phyloP scores from a whole-genome alignment of 1,284 basidiomycete species.

The Cystobasidium slooffiae region DNA sequence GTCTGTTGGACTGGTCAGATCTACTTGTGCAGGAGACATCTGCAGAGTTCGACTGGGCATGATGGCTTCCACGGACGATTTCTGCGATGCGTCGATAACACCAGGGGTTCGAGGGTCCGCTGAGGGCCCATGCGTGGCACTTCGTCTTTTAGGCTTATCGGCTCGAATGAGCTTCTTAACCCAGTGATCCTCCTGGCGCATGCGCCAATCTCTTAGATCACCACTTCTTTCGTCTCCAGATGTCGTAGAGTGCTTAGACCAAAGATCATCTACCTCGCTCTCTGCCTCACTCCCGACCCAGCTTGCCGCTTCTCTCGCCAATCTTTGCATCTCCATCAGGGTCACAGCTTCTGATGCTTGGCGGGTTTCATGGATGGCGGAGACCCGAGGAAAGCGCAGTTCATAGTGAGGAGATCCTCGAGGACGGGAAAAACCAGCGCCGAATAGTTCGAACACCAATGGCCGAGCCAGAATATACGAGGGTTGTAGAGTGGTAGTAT shows the following conservation, averaged over 20 bases:
- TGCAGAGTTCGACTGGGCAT: too few species aligned
- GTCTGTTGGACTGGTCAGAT: too few species aligned
- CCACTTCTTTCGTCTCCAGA: constrained; percentile 11
- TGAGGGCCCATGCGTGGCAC: background rate
- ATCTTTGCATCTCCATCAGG: constrained; percentile 43
- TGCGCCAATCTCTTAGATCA: constrained; percentile 6
- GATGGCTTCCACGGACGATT: too few species aligned
- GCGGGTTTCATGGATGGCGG: constrained; percentile 32
- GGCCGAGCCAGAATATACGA: constrained; percentile 67
- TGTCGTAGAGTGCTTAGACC: constrained; percentile 12
- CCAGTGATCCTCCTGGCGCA: constrained; percentile 21
- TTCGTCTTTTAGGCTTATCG: background rate
- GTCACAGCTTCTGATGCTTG: constrained; percentile 41
- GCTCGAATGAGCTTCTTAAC: constrained; percentile 12
- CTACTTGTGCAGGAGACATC: too few species aligned
- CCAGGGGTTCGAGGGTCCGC: too few species aligned
- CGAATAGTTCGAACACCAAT: constrained; percentile 72
- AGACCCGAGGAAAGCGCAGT: constrained; percentile 72
- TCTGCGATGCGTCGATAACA: too few species aligned
- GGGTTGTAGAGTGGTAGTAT: background rate
- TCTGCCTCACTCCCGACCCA: constrained; percentile 17
- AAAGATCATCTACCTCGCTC: constrained; percentile 34
- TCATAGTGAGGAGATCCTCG: constrained; percentile 72
- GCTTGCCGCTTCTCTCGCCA: constrained; percentile 36
- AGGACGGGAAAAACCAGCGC: constrained; percentile 77